These are phyloP conservation scores for Eimeria sp. DNA, from an alignment of 169 alveolate genomes.

Conservation along the genomic window DNA sequence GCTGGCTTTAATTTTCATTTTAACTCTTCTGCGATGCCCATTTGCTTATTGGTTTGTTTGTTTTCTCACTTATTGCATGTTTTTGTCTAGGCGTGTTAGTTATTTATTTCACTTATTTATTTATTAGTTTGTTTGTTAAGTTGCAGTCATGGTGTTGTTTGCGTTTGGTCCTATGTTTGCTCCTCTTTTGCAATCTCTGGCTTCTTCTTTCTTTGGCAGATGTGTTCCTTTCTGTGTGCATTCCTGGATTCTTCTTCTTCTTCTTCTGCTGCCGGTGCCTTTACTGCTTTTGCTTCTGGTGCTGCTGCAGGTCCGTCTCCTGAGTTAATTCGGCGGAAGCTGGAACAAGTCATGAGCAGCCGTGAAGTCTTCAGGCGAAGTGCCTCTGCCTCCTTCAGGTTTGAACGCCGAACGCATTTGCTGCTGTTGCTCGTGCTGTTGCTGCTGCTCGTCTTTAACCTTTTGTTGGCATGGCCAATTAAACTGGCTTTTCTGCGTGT, in stretches of 20 bases:
- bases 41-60: too few species aligned
- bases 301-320: constrained; percentile 70
- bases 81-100: too few species aligned
- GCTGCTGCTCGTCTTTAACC: too few species aligned
- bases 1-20: neutral
- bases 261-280: too few species aligned
- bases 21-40: too few species aligned
- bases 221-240: too few species aligned
- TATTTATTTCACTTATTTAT: too few species aligned
- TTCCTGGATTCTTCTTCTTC: neutral
- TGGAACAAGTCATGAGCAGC: constrained; percentile 62
- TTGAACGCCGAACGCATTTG: neutral
- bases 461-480: too few species aligned
- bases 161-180: neutral
- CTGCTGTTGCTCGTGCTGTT: too few species aligned
- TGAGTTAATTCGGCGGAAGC: constrained; percentile 69
- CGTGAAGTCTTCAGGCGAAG: constrained; percentile 38
- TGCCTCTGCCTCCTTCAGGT: constrained; percentile 75
- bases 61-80: too few species aligned
- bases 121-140: neutral
- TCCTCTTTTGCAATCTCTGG: neutral
- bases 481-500: too few species aligned
- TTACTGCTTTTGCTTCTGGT: too few species aligned
- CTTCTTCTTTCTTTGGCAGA: neutral
- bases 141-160: neutral